Conservation (phyloP, 1,284 basidiomycete species). For the Sanghuangporus sanghuang region DNA sequence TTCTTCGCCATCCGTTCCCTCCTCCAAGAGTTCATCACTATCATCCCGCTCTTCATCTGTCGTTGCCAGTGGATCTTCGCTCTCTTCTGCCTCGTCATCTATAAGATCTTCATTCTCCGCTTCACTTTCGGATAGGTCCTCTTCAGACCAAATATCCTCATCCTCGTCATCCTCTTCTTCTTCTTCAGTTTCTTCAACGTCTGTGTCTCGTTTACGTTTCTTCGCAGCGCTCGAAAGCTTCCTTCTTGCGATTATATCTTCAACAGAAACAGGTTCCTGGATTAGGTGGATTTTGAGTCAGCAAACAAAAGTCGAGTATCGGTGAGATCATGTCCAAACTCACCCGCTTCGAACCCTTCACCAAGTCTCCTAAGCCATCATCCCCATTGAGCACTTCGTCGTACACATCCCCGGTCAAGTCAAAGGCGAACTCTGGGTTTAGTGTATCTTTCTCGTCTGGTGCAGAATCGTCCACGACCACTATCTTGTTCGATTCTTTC, state of each 20-base stretch:
- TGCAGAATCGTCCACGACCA: conserved; percentile 1
- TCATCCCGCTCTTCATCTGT: conserved; percentile 26
- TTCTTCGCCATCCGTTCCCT: conserved; percentile 32
- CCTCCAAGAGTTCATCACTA: conserved; percentile 29
- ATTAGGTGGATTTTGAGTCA: conserved; percentile 14
- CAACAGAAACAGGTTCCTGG: conserved; percentile 81
- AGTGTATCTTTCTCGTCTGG: conserved; percentile 53
- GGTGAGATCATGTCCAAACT: conserved; percentile 22
- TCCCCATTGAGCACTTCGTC: conserved; percentile 42
- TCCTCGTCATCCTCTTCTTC: conserved; percentile 24
- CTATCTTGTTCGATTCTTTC: conserved; percentile 20
- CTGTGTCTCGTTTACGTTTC: conserved; percentile 55
- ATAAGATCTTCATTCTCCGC: conserved; percentile 35
- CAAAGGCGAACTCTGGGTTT: conserved; percentile 81
- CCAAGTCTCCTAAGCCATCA: conserved; percentile 42
- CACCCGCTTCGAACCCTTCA: conserved; percentile 65
- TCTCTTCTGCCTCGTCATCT: conserved; percentile 29
- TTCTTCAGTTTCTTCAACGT: conserved; percentile 27
- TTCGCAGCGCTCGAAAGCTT: conserved; percentile 37
- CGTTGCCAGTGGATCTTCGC: conserved; percentile 24
- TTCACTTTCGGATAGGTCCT: conserved; percentile 33
- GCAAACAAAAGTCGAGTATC: conserved; percentile 9
- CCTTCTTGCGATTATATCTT: conserved; percentile 84
- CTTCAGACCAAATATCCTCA: conserved; percentile 32
- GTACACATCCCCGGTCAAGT: conserved; percentile 69